A percentile compares a stretch with the other conserved stretches of the same genome.
Conservation (phyloP, 2,329 filamentous ascomycete genomes). For the Fusarium bactridioides region DNA sequence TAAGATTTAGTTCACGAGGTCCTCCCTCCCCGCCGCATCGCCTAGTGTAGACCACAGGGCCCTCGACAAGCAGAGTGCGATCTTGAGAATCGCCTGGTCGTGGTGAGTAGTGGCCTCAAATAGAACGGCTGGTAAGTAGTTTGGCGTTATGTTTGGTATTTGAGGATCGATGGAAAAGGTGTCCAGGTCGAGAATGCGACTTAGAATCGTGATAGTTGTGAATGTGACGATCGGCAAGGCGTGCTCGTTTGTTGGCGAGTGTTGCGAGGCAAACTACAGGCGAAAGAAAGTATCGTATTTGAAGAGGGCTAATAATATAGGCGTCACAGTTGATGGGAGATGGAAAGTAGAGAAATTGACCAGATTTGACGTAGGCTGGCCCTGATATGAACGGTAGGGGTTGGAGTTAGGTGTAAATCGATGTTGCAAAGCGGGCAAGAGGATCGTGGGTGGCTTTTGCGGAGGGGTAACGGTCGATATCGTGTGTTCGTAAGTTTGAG, state of each 20-base stretch:
- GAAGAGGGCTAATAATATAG: not conserved
- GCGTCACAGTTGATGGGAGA: not conserved
- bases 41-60: conserved; percentile 46
- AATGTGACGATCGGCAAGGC: not conserved
- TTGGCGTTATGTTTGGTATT: not conserved
- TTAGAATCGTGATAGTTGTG: not conserved
- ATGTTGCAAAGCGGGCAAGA: conserved; percentile 26
- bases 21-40: conserved; percentile 56
- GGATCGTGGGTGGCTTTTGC: not conserved
- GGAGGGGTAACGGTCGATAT: not conserved
- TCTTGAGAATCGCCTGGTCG: conserved; percentile 19
- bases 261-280: conserved; percentile 3
- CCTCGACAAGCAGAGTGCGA: conserved; percentile 32
- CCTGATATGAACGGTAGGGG: conserved; percentile 17
- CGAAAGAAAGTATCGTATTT: not conserved
- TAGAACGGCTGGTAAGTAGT: not conserved
- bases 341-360: not conserved
- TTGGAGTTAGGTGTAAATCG: conserved; percentile 2
- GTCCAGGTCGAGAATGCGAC: not conserved
- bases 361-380: not conserved
- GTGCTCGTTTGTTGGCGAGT: not conserved
- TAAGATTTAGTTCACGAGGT: conserved; percentile 47
- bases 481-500: not conserved
- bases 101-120: not conserved
- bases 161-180: not conserved